These are phyloP conservation scores for Filosporella fistucella DNA, from an alignment of 495 filamentous ascomycete genomes.

Conservation along the genomic window DNA sequence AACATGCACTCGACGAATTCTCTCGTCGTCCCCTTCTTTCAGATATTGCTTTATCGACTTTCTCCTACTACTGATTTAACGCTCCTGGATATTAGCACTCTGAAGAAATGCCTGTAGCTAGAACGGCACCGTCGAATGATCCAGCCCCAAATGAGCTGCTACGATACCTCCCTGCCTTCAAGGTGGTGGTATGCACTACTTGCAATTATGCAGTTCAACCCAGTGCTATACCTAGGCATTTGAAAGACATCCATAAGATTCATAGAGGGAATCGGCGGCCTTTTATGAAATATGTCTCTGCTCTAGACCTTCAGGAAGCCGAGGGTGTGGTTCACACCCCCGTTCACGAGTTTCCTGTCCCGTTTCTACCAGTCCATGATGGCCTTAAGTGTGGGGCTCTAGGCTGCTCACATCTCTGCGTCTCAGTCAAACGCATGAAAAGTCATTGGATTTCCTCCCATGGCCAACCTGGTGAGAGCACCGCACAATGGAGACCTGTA, in stretches of 20 bases:
- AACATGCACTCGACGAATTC: too few species aligned
- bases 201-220: too few species aligned
- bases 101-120: too few species aligned
- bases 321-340: constrained; percentile 19
- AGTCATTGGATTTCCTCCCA: constrained; percentile 10
- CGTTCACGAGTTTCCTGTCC: constrained; percentile 27
- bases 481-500: constrained; percentile 8
- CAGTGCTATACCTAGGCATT: too few species aligned
- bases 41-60: too few species aligned
- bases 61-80: too few species aligned
- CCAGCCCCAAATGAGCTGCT: too few species aligned
- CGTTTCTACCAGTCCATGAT: constrained; percentile 24
- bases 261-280: constrained; percentile 20
- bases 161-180: too few species aligned
- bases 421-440: constrained; percentile 15
- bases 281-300: constrained; percentile 23
- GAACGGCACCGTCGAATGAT: too few species aligned
- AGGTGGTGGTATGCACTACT: too few species aligned
- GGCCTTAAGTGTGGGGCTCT: constrained; percentile 25
- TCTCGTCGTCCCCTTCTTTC: too few species aligned
- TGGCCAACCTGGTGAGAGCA: neutral
- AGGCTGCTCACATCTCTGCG: constrained; percentile 27
- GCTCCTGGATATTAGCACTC: too few species aligned
- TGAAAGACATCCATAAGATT: constrained; percentile 34
- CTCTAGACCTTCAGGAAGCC: constrained; percentile 21